Evolutionary conservation across 2,329 filamentous ascomycete species (phyloP).

Genomic region (Curvularia sp.): DNA sequence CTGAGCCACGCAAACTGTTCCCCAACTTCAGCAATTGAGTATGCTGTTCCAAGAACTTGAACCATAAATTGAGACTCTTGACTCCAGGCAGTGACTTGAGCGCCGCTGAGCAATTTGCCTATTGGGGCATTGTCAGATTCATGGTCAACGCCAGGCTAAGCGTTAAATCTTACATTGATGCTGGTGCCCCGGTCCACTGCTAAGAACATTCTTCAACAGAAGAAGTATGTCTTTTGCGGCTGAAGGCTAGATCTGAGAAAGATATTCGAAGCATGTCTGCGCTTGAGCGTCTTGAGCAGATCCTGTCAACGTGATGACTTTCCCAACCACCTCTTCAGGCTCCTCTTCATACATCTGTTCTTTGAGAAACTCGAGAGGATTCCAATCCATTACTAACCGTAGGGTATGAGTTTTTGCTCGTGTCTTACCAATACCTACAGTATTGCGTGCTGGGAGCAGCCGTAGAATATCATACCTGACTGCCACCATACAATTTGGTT

Average conservation of each 20-base stretch:
- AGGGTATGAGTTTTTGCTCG: neutral
- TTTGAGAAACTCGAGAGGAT: neutral
- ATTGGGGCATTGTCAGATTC: neutral
- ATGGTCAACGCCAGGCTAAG: neutral
- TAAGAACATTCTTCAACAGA: neutral
- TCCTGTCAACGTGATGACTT: neutral
- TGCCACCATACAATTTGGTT: neutral
- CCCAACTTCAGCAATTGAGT: neutral
- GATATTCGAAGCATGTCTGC: neutral
- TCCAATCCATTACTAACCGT: neutral
- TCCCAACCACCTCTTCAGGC: neutral
- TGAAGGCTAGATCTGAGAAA: neutral
- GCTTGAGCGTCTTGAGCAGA: neutral
- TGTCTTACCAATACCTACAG: neutral
- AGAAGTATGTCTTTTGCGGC: neutral
- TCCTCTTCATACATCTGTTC: neutral
- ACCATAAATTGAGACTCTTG: neutral
- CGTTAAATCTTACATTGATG: neutral
- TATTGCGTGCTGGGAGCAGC: neutral
- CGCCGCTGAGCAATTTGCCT: neutral
- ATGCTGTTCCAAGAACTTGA: neutral
- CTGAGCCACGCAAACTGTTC: neutral
- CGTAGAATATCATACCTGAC: neutral
- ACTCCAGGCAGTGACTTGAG: neutral
- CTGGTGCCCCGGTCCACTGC: neutral